Evolutionary conservation across 179 eudicot species (phyloP).

Genomic region (Heliamphora pulchella): DNA sequence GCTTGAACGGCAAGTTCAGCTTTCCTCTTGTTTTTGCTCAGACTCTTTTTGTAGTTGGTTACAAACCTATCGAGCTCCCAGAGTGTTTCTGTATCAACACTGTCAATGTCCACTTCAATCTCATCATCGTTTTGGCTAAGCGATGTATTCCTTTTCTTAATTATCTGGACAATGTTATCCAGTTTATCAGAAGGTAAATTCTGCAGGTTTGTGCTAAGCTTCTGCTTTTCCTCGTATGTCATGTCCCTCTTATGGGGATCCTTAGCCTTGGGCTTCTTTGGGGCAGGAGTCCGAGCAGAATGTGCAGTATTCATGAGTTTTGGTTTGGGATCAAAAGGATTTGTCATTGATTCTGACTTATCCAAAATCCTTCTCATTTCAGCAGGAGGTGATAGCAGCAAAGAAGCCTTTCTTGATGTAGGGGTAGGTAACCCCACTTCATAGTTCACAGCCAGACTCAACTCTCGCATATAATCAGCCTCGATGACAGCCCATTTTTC

Average conservation of each 20-base stretch:
- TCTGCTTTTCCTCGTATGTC: conserved; percentile 69
- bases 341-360: conserved; percentile 24
- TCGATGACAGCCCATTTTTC: conserved; percentile 39
- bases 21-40: conserved; percentile 54
- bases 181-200: conserved; percentile 63
- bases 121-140: conserved; percentile 58
- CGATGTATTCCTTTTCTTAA: conserved; percentile 50
- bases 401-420: conserved; percentile 26
- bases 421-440: conserved; percentile 43
- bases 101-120: conserved; percentile 76
- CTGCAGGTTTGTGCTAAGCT: conserved; percentile 55
- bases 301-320: conserved; percentile 13
- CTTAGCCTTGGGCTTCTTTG: conserved; percentile 65
- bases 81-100: conserved; percentile 66
- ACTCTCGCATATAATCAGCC: conserved; percentile 36
- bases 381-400: conserved; percentile 12
- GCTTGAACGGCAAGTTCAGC: conserved; percentile 39
- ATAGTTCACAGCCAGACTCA: conserved; percentile 24
- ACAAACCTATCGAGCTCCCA: conserved; percentile 85
- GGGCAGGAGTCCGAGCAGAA: conserved; percentile 27
- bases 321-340: conserved; percentile 15
- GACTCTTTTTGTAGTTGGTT: conserved; percentile 54
- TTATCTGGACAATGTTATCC: conserved; percentile 54
- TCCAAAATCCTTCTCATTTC: conserved; percentile 19
- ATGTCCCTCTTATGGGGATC: conserved; percentile 60